Evolutionary conservation across 1,284 basidiomycete genomes (phyloP).

Genomic region (Melampsora medusae): DNA sequence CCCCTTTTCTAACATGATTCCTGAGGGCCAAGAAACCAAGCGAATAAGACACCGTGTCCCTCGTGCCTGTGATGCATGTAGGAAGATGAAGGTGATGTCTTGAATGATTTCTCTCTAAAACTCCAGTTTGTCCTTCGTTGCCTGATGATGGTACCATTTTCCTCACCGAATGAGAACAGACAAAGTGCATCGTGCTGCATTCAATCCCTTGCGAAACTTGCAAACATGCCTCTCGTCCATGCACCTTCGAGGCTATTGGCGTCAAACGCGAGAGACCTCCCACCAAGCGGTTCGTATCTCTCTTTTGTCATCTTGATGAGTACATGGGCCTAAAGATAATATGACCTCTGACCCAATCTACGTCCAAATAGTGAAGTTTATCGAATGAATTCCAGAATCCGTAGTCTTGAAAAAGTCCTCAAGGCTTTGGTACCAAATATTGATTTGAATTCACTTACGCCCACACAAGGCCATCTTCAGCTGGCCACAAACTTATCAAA

Average conservation of each 20-base stretch:
- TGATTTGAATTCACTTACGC: conserved; percentile 16
- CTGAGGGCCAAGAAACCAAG: not conserved
- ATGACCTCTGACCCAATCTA: not conserved
- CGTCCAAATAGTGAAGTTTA: conserved; percentile 20
- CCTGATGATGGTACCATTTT: no score
- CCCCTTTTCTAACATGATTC: not conserved
- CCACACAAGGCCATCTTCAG: conserved; percentile 8
- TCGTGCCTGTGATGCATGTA: conserved; percentile 31
- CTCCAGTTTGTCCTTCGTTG: no score
- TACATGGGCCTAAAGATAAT: not conserved
- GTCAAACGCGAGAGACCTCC: conserved; percentile 34
- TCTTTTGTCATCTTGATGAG: not conserved
- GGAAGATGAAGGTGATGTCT: conserved; percentile 29
- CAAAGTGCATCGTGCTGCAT: conserved; percentile 18
- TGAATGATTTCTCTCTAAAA: not conserved
- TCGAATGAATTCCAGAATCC: conserved; percentile 23
- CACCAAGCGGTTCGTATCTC: conserved; percentile 22
- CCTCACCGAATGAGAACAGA: not conserved
- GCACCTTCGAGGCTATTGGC: conserved; percentile 23
- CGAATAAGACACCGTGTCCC: conserved; percentile 6
- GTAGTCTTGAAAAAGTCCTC: conserved; percentile 21
- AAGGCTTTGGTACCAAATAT: conserved; percentile 21
- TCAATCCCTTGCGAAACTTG: conserved; percentile 25
- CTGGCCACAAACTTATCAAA: not conserved
- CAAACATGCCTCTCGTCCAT: conserved; percentile 7